Evolutionary conservation across 139 green algal species (phyloP), one percentile per base, ranked within the genome.

Genomic region (Micractinium sp.): DNA sequence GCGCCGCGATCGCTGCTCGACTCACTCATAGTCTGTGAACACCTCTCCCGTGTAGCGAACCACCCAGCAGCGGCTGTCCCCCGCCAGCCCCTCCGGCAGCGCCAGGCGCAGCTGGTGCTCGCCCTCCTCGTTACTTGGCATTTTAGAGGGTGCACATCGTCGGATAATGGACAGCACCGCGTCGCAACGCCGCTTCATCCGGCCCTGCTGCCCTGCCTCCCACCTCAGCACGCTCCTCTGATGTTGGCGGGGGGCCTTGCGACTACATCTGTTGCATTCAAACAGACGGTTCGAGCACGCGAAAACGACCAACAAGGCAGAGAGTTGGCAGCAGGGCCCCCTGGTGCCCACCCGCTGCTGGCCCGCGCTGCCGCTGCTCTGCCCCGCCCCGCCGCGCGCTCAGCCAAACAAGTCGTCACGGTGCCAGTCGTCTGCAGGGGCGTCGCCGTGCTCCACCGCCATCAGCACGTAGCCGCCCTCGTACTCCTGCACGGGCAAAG

Each of bases 391-490:
- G 47, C 47, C 47, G 47, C 5, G 47, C 47, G 33, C 27, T 47
- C 75, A 41, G 77, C 3, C 69, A 39, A 91, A 89, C 27, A 91
- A 47, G n/a, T 88, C 88, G n/a, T 60, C 60, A 0, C 81, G 38
- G 61, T 91, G 81, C 88, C 88, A 91, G 82, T 87, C 53, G 27
- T 15, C 2, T 2, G 88, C 81, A 1, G 67, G 81, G 7, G 19
- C 3, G 3, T 82, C 36, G 12, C 53, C 88, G 85, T 92, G 89
- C 31, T 96, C 90, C 7, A 96, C 81, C 14, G 91, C 90, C 66
- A 97, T 91, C 39, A 96, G 61, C 75, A 95, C 71, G 77, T 94
- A 95, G 15, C 95, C 95, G 14, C 95, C 95, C 83, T 97, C 94
- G 87, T 97, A 97, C 22, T 95, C 89, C 74, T 91, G 82, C 35